Evolutionary conservation across 495 filamentous ascomycete species (phyloP), one percentile per base, ranked within the genome.

Genomic region (Hyphodiscus hymeniophilus): DNA sequence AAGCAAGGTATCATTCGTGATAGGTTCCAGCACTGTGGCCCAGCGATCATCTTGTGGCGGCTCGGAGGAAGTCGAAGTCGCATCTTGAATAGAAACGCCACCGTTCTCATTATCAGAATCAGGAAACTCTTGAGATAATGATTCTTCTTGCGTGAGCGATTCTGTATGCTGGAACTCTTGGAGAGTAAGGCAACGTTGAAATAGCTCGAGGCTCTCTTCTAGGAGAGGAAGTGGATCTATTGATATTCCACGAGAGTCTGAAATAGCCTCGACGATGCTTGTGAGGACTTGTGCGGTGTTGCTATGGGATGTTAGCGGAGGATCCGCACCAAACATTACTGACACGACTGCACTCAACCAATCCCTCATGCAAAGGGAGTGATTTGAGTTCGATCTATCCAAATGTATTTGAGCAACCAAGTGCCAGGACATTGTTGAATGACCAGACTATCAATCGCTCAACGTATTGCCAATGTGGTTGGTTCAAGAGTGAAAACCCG

Each of bases 181-280:
- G 21, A 76, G 52, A 2, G 65, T 59, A 18, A 84, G 65, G 60
- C 82, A 85, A 26, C 71, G 63, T 39, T 81, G 75, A 49, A 85
- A 82, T 3, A 83, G 58, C 44, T 78, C 72, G 2, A 84, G 58
- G 0, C 81, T 74, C 58, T 85, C 80, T 52, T 82, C 72, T 10
- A 84, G 62, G 13, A 76, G 67, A 62, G 47, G 60, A 56, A 68
- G 62, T 24, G 62, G 57, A 31, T 71, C 63, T 20, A 32, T 16
- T 7, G n/a, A 20, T 7, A 23, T 18, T 11, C 33, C 23, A 11
- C 20, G 20, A 13, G 39, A 34, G 4, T 81, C 75, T 7, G 70
- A 62, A 7, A 80, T 51, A 2, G 62, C 63, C 62, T 87, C 82
- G 5, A 75, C 79, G 18, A 85, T 60, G 53, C 76, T 81, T 3